These are phyloP conservation scores for Gyromitra esculenta DNA, from an alignment of 2,329 filamentous ascomycete species.

Conservation along the genomic window DNA sequence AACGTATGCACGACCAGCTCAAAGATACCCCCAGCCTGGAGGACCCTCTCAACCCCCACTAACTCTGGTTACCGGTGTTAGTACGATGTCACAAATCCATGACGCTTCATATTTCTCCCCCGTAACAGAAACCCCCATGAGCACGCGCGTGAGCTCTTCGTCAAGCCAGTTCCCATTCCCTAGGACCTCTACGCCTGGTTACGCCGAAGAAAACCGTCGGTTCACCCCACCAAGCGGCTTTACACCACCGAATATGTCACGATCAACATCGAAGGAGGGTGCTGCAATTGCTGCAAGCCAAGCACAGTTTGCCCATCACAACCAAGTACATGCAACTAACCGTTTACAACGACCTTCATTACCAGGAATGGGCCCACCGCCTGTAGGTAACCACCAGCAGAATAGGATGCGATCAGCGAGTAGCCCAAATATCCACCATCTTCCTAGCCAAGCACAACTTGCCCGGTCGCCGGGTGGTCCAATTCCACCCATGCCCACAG, in stretches of 20 bases:
- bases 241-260: constrained; percentile 85
- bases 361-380: constrained; percentile 71
- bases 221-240: constrained; percentile 51
- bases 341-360: constrained; percentile 76
- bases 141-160: constrained; percentile 77
- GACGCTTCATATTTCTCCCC: constrained; percentile 93
- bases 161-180: constrained; percentile 80
- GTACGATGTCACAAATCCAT: constrained; percentile 61
- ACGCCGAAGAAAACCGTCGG: constrained; percentile 52
- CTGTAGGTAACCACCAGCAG: constrained; percentile 67
- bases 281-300: constrained; percentile 63
- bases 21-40: constrained; percentile 75
- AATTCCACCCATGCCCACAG: constrained; percentile 67
- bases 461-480: constrained; percentile 56
- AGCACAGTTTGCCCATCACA: constrained; percentile 52
- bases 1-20: constrained; percentile 68
- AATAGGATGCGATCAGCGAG: constrained; percentile 88
- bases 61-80: constrained; percentile 70
- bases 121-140: constrained; percentile 78
- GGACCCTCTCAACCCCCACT: constrained; percentile 65
- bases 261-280: constrained; percentile 81
- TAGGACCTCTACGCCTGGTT: constrained; percentile 74
- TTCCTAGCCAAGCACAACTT: constrained; percentile 74
- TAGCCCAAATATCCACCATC: constrained; percentile 84
- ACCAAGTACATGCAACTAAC: constrained; percentile 53